Evolutionary conservation across 352 stramenopile species (phyloP), one percentile per base, ranked within the genome.

Genomic region (Phytophthora multivora): DNA sequence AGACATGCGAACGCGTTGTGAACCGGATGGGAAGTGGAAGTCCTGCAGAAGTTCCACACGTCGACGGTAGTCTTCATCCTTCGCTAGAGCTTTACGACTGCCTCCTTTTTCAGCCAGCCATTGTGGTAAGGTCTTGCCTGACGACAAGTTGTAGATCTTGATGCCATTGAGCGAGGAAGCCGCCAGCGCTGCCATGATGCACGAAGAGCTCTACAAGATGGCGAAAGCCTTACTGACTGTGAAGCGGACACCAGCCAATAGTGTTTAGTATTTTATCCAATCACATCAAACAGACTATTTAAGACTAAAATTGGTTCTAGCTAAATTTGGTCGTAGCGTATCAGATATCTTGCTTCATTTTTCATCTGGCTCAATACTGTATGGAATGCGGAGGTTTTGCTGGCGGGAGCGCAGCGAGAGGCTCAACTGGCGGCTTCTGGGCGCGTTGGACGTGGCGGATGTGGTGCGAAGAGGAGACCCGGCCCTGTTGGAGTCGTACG

Each of bases 21-120:
- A 97, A 16, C 92, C 95, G 30, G 94, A 92, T 4, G 90, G 87
- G 69, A 99, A 99, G 71, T 99, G 91, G 70, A 99, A 99, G 69
- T 99, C 98, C 86, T 99, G 97, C 58, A 99, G 86, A 16, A 99
- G 75, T 68, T 99, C 97, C 31, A 99, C 96, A 33, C 98, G 88
- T 43, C 92, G 89, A 31, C 96, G 82, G 65, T 95, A 96, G 59
- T 95, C 88, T 38, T 77, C 59, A 39, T 70, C 62, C 40, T 75
- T 73, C 23, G 51, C 59, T 31, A 79, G 59, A n/a, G 67, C 62
- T 51, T 65, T 74, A 35, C 63, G 72, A 56, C 58, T 76, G 26
- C 55, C 63, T 4, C 63, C 42, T 65, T 97, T 97, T 63, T 99
- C 94, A 5, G 88, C 86, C 31, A 98, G 69, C 94, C 94, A 99